Percentiles rank a stretch among this genome's conserved stretches.
phyloP scores from a whole-genome alignment of 2,329 filamentous ascomycete species.

The Trichoderma pleuroti region DNA sequence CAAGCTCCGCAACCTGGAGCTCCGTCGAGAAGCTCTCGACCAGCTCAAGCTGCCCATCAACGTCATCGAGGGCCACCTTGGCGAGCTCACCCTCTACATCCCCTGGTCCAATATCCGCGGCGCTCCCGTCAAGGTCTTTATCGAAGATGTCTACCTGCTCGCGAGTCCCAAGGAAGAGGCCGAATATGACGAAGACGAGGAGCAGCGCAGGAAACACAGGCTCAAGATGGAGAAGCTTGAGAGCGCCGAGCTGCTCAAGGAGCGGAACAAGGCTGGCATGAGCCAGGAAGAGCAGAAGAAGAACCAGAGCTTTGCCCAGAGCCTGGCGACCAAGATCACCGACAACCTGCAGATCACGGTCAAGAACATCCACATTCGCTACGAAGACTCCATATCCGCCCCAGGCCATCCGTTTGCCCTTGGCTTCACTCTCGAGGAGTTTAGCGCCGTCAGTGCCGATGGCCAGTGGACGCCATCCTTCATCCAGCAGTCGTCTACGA shows the following conservation, averaged over 20 bases:
- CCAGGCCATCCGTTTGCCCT: slow-evolving; percentile 93
- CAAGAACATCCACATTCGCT: slow-evolving; percentile 97
- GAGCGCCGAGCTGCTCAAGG: slow-evolving; percentile 90
- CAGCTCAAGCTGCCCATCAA: slow-evolving; percentile 96
- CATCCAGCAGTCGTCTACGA: slow-evolving; percentile 78
- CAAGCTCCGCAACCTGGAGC: slow-evolving; percentile 86
- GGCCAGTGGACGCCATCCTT: slow-evolving; percentile 94
- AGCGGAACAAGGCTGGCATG: slow-evolving; percentile 87
- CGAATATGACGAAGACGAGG: slow-evolving; percentile 88
- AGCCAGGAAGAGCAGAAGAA: slow-evolving; percentile 94
- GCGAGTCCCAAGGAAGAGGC: slow-evolving; percentile 95
- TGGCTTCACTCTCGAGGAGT: slow-evolving; percentile 88
- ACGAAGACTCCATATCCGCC: slow-evolving; percentile 94
- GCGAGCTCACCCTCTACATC: slow-evolving; percentile 85
- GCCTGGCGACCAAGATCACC: slow-evolving; percentile 90
- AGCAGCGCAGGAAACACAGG: slow-evolving; percentile 79
- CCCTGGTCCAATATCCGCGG: slow-evolving; percentile 97
- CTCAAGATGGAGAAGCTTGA: slow-evolving; percentile 99
- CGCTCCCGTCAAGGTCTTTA: slow-evolving; percentile 89
- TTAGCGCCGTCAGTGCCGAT: slow-evolving; percentile 95
- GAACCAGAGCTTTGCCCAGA: slow-evolving; percentile 96
- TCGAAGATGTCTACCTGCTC: slow-evolving; percentile 94
- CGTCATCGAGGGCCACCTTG: slow-evolving; percentile 91
- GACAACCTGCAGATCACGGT: slow-evolving; percentile 97
- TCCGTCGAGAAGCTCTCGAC: slow-evolving; percentile 91